Conservation (phyloP, 345 rosid species). For the Gossypium sturtianum region DNA sequence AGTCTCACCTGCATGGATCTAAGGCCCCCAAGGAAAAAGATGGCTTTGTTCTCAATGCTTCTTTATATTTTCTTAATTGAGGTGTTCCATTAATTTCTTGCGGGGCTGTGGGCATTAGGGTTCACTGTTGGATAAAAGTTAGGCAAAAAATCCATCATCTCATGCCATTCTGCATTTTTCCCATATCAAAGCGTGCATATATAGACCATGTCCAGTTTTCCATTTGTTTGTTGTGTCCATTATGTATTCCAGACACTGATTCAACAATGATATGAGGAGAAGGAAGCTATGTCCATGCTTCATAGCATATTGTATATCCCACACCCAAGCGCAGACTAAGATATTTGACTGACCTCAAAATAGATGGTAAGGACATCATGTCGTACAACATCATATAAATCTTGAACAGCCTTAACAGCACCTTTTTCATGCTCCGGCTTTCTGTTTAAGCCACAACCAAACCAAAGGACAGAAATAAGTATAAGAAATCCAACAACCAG, state of each 20-base stretch:
- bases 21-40: neutral
- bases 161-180: neutral
- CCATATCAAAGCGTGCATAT: neutral
- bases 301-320: neutral
- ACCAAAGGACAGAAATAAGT: neutral
- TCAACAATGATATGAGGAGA: neutral
- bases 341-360: conserved; percentile 54
- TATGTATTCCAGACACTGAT: neutral
- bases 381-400: conserved; percentile 90
- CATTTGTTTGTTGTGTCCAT: neutral
- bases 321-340: conserved; percentile 4
- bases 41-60: neutral
- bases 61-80: neutral
- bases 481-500: neutral
- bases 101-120: neutral
- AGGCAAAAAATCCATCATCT: neutral
- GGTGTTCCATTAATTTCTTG: neutral
- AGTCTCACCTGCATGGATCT: neutral
- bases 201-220: neutral
- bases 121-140: neutral
- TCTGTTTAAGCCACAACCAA: conserved; percentile 39
- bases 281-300: neutral
- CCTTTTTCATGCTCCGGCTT: conserved; percentile 66
- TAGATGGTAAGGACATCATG: conserved; percentile 65
- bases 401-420: conserved; percentile 84